phyloP scores from a whole-genome alignment of 1,284 basidiomycete species.

The Waitea zeae region DNA sequence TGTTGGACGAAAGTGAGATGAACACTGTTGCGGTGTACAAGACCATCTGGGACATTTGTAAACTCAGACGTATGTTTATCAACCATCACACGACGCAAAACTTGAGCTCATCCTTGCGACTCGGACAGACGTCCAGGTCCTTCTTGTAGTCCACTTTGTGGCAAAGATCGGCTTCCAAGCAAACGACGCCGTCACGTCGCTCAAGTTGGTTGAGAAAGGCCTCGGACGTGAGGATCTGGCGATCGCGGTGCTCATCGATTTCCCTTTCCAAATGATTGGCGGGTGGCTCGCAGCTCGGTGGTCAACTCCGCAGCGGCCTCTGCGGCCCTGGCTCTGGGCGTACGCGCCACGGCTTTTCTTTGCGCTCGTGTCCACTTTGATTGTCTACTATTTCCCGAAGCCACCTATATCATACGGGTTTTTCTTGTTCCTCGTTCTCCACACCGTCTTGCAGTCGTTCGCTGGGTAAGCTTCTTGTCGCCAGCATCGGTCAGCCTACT shows the following conservation, averaged over 20 bases:
- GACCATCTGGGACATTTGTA: conserved; percentile 89
- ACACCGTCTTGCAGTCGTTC: conserved; percentile 79
- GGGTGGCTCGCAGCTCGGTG: conserved; percentile 95
- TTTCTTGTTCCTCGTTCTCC: conserved; percentile 64
- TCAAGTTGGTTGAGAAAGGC: conserved; percentile 97
- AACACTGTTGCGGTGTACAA: conserved; percentile 84
- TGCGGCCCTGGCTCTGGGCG: conserved; percentile 80
- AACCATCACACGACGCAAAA: not conserved
- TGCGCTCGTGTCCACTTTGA: conserved; percentile 55
- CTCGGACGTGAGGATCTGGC: conserved; percentile 92
- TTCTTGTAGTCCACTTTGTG: conserved; percentile 79
- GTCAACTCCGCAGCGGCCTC: conserved; percentile 61
- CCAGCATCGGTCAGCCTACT: not conserved
- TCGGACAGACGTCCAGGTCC: conserved; percentile 76
- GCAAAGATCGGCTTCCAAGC: conserved; percentile 95
- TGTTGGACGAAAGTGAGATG: conserved; percentile 67
- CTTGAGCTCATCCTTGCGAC: not conserved
- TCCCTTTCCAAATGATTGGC: conserved; percentile 92
- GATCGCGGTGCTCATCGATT: conserved; percentile 89
- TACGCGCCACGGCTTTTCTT: conserved; percentile 81
- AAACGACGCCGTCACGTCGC: conserved; percentile 81
- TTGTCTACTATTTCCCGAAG: conserved; percentile 76
- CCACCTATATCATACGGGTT: conserved; percentile 63
- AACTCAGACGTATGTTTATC: conserved; percentile 59
- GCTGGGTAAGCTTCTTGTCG: conserved; percentile 42